A percentile compares a stretch with the other conserved stretches of the same genome.
phyloP scores from a whole-genome alignment of 2,329 filamentous ascomycete genomes.

The Neoscytalidium dimidiatum region DNA sequence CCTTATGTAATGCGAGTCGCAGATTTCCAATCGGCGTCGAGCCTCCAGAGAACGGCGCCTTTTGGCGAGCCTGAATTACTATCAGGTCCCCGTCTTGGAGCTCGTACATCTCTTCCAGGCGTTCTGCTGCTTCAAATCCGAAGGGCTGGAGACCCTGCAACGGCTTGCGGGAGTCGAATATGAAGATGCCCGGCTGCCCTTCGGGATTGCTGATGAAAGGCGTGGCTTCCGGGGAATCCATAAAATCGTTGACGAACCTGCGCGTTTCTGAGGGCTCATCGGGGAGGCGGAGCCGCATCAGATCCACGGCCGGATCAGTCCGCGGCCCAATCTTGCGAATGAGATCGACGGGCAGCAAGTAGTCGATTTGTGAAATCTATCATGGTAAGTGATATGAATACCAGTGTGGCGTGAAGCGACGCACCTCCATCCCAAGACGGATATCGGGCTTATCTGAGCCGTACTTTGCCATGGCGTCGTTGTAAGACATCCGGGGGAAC shows the following conservation, averaged over 20 bases:
- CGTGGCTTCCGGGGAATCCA: conserved; percentile 63
- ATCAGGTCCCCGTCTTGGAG: conserved; percentile 75
- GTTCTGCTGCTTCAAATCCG: conserved; percentile 69
- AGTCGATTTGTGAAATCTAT: conserved; percentile 66
- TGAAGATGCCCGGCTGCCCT: conserved; percentile 77
- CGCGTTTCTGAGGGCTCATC: conserved; percentile 56
- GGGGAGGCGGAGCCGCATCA: conserved; percentile 66
- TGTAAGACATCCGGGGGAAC: conserved; percentile 68
- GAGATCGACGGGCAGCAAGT: conserved; percentile 65
- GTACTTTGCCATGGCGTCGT: conserved; percentile 75
- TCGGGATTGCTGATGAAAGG: conserved; percentile 68
- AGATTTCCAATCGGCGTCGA: conserved; percentile 73
- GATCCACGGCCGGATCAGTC: conserved; percentile 70
- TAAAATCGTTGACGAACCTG: conserved; percentile 67
- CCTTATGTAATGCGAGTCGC: conserved; percentile 68
- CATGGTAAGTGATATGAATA: conserved; percentile 26
- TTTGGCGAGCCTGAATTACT: conserved; percentile 75
- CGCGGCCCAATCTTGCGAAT: conserved; percentile 74
- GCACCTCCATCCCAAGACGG: conserved; percentile 68
- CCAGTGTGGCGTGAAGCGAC: conserved; percentile 23
- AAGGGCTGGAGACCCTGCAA: conserved; percentile 75
- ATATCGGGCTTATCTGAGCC: conserved; percentile 93
- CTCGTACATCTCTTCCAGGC: conserved; percentile 54
- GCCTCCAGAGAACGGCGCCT: conserved; percentile 67
- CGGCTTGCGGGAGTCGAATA: conserved; percentile 73